Evolutionary conservation across 179 eudicot species (phyloP).

Genomic region (Actinidia arguta): DNA sequence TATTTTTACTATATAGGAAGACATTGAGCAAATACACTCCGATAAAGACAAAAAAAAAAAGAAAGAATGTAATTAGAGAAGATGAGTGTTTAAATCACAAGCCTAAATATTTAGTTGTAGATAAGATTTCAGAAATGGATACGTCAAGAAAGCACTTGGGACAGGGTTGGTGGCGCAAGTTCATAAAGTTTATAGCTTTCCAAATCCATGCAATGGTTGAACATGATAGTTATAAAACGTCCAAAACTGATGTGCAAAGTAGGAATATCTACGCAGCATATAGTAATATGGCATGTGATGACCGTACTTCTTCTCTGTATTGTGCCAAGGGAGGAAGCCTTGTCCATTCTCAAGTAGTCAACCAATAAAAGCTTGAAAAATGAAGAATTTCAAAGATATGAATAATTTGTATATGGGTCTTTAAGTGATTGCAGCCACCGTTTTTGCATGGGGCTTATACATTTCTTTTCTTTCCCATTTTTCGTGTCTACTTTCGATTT

Average conservation of each 20-base stretch:
- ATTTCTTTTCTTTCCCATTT: not conserved
- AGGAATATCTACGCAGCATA: not conserved
- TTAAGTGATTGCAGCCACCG: not conserved
- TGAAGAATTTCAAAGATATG: not conserved
- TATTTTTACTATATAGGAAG: too few species aligned
- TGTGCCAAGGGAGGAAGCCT: too few species aligned
- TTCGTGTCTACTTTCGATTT: not conserved
- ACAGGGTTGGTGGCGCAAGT: not conserved
- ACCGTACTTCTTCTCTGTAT: too few species aligned
- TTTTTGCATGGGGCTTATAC: not conserved
- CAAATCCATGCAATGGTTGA: not conserved
- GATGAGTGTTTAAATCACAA: not conserved
- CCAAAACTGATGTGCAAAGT: not conserved
- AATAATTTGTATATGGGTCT: not conserved
- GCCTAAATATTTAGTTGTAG: not conserved
- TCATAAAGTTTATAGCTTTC: not conserved
- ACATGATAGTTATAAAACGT: not conserved
- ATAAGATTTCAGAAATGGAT: not conserved
- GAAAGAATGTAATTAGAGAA: too few species aligned
- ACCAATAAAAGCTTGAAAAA: not conserved
- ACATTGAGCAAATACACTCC: too few species aligned
- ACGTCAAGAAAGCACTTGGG: not conserved
- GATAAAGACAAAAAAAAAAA: too few species aligned
- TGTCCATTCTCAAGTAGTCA: too few species aligned
- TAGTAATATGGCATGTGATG: not conserved